phyloP scores from a whole-genome alignment of 2,329 filamentous ascomycete genomes.

The Aspergillus alliaceus region DNA sequence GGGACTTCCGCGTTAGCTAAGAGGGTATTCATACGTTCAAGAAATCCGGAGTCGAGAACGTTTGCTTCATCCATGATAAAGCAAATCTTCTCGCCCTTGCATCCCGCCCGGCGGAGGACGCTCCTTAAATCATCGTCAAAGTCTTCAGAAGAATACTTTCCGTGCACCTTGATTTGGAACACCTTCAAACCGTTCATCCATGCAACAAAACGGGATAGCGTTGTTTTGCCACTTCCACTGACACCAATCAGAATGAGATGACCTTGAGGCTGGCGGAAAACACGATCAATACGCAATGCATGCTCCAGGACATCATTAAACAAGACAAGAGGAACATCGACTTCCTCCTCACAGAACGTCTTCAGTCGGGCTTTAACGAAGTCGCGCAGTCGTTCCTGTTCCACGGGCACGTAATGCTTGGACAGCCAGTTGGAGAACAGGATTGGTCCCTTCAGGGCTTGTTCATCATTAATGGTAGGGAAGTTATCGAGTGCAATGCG shows the following conservation, averaged over 20 bases:
- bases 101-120: slow-evolving; percentile 88
- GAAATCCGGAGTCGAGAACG: slow-evolving; percentile 95
- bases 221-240: slow-evolving; percentile 98
- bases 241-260: slow-evolving; percentile 98
- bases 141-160: slow-evolving; percentile 96
- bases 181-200: slow-evolving; percentile 99
- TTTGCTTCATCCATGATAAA: slow-evolving; percentile 99
- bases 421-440: slow-evolving; percentile 99
- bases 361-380: slow-evolving; percentile 96
- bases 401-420: slow-evolving; percentile 96
- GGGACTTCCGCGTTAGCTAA: slow-evolving; percentile 99
- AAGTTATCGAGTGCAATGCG: slow-evolving; percentile 89
- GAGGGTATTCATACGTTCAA: slow-evolving; percentile 98
- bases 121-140: slow-evolving; percentile 97
- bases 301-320: slow-evolving; percentile 99
- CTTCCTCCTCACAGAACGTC: slow-evolving; percentile 99
- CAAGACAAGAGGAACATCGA: slow-evolving; percentile 96
- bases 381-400: slow-evolving; percentile 89
- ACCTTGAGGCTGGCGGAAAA: slow-evolving; percentile 96
- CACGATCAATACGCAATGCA: slow-evolving; percentile 94
- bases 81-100: slow-evolving; percentile 98
- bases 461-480: slow-evolving; percentile 88
- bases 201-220: slow-evolving; percentile 92
- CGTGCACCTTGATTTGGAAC: slow-evolving; percentile 99
- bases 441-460: slow-evolving; percentile 88